Conservation (phyloP, 768 basidiomycete genomes). For the Rubroboletus pulcherrimus region DNA sequence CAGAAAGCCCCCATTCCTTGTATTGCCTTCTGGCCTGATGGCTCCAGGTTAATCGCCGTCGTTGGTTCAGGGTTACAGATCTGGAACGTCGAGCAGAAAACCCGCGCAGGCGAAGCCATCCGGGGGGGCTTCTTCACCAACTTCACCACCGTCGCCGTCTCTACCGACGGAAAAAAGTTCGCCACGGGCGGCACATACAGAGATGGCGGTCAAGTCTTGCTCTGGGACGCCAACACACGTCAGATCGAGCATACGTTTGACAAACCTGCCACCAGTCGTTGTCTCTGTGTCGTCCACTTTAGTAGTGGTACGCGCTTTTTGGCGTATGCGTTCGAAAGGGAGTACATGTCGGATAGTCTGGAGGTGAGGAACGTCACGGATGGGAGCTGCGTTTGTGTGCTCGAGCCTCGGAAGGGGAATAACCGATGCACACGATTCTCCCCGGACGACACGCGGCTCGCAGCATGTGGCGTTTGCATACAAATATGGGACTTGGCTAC, state of each 20-base stretch:
- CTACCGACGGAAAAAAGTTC: slow-evolving; percentile 23
- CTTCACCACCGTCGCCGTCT: slow-evolving; percentile 24
- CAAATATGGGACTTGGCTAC: slow-evolving; percentile 22
- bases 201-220: slow-evolving; percentile 21
- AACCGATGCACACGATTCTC: slow-evolving; percentile 26
- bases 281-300: slow-evolving; percentile 23
- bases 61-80: slow-evolving; percentile 25
- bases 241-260: slow-evolving; percentile 25
- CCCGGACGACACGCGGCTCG: slow-evolving; percentile 21
- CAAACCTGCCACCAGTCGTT: slow-evolving; percentile 21
- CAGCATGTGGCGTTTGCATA: slow-evolving; percentile 23
- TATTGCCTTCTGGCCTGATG: slow-evolving; percentile 25
- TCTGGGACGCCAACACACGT: slow-evolving; percentile 21
- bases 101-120: slow-evolving; percentile 20
- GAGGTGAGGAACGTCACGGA: slow-evolving; percentile 16
- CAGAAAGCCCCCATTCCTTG: slow-evolving; percentile 16
- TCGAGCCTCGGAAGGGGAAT: slow-evolving; percentile 23
- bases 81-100: slow-evolving; percentile 23
- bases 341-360: slow-evolving; percentile 24
- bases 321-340: slow-evolving; percentile 21
- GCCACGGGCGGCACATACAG: slow-evolving; percentile 24
- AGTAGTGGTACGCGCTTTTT: slow-evolving; percentile 18
- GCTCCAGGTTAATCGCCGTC: slow-evolving; percentile 23
- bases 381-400: slow-evolving; percentile 13
- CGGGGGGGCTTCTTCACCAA: slow-evolving; percentile 26